Evolutionary conservation across 495 filamentous ascomycete genomes (phyloP), one percentile per base, ranked within the genome.

Genomic region (Trichocladium antarcticum): DNA sequence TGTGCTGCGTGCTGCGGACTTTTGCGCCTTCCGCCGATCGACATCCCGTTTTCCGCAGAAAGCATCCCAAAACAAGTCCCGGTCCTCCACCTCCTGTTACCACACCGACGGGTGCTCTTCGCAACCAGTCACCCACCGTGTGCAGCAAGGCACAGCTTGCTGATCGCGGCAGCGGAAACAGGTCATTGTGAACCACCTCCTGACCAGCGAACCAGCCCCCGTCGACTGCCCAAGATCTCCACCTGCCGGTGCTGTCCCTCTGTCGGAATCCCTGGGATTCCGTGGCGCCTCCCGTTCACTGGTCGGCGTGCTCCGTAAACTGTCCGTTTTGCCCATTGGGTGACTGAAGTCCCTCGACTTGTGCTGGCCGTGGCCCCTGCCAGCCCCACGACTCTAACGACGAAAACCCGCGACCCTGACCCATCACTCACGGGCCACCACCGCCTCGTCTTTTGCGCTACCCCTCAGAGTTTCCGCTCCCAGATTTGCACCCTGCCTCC

Each of bases 161-260:
- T 62, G 61, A 62, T 62, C 61, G 59, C 57, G 57, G 61, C 52
- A 58, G 54, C 29, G 42, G 50, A 64, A 62, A 57, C 57, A 51
- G 57, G 54, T 45, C 55, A 42, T 42, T 36, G 46, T 49, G 24
- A 41, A 29, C 20, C 28, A 44, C 44, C 55, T 55, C 54, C 56
- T 57, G 56, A 56, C 51, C 59, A 53, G 43, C 56, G 55, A 52
- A 56, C 51, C 59, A 53, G 43, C 52, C 45, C 45, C 38, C 37
- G 7, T 32, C 14, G 28, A 4, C 31, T 34, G 37, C 36, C 36
- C 45, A 15, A 31, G 21, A 19, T 1, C 17, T 20, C 37, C 28
- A 34, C 45, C 37, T 11, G 9, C 24, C 27, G 28, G 37, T 31
- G 22, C 45, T 20, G 7, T 28, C 5, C 10, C 35, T 20, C n/a